Evolutionary conservation across 208 protist genomes (phyloP).

Genomic region (Angomonas ambiguus): DNA sequence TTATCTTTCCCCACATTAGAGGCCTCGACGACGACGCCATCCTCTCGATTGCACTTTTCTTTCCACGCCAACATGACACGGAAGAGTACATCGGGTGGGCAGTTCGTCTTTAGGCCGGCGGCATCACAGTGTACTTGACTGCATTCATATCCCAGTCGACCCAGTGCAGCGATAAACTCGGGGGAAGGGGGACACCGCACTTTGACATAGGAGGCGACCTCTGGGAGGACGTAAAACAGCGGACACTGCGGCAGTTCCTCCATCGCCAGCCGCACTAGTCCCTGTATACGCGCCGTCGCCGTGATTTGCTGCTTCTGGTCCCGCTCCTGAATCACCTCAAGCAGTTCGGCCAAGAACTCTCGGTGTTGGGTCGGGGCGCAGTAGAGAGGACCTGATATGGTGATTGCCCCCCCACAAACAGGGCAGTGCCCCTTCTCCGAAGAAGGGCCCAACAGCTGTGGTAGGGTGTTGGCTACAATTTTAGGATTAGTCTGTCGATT

Average conservation of each 20-base stretch:
- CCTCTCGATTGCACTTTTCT: slow-evolving; percentile 24
- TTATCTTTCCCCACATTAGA: background rate
- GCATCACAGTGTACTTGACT: slow-evolving; percentile 90
- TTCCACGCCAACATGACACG: slow-evolving; percentile 85
- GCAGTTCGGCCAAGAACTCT: slow-evolving; percentile 66
- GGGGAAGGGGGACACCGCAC: slow-evolving; percentile 75
- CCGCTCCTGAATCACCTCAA: slow-evolving; percentile 66
- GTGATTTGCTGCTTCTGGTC: slow-evolving; percentile 47
- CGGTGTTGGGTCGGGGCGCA: slow-evolving; percentile 82
- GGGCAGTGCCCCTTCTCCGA: slow-evolving; percentile 27
- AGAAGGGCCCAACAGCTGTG: background rate
- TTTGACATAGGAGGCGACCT: slow-evolving; percentile 71
- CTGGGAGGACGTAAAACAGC: slow-evolving; percentile 78
- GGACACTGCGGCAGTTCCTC: slow-evolving; percentile 89
- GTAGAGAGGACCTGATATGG: slow-evolving; percentile 93
- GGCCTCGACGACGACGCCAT: background rate
- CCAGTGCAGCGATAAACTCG: slow-evolving; percentile 67
- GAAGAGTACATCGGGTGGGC: slow-evolving; percentile 79
- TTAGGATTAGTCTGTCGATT: slow-evolving; percentile 37
- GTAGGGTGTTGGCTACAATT: slow-evolving; percentile 26
- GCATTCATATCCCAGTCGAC: slow-evolving; percentile 78
- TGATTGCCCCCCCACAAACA: slow-evolving; percentile 75
- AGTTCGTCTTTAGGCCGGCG: slow-evolving; percentile 90
- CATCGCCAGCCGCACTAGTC: slow-evolving; percentile 68
- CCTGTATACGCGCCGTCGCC: slow-evolving; percentile 66